Evolutionary conservation across 73 alveolate species (phyloP), one percentile per base, ranked within the genome.

Genomic region (Uronychia binucleata): DNA sequence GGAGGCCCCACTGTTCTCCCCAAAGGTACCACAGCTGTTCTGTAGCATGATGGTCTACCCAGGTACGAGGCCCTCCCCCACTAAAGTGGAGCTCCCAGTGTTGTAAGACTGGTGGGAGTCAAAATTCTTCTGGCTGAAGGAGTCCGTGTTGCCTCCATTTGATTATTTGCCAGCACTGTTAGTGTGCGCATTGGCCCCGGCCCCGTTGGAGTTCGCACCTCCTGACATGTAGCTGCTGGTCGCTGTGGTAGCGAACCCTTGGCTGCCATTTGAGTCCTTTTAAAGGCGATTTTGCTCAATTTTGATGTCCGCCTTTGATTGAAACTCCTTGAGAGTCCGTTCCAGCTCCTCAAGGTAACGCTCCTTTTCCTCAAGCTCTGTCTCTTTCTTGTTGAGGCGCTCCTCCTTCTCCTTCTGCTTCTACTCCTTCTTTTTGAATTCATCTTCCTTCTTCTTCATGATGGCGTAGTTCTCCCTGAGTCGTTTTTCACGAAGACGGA

Each of bases 401-500:
- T 86, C 95, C 90, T 97, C 98, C 86, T 95, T 94, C 81, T 77
- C 34, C 35, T 84, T 76, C 33, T 96, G 90, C 77, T 94, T 88
- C 57, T 87, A 90, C 76, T 93, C 91, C 35, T 92, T 85, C 60
- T 32, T 58, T 79, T 77, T 86, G 67, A 84, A 85, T 60, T 86
- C 91, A 93, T 79, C 96, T 96, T 84, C 85, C 35, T 78, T 83
- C 67, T 67, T 88, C 74, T 83, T 74, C 25, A 88, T 75, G 1
- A 58, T 31, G 1, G 30, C 26, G 77, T 58, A 27, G 67, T 93
- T 97, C 77, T 95, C 98, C 82, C 88, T 89, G 78, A 93, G 59
- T 80, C 90, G 90, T 57, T 87, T 94, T 88, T 97, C 99, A 77
- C 97, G 88, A 0, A 96, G 83, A 74, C 99, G 93, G 29, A 95